A percentile compares a stretch with the other conserved stretches of the same genome.
These are phyloP conservation scores for Trichoderma asperelloides DNA, from an alignment of 495 filamentous ascomycete genomes.

Conservation along the genomic window DNA sequence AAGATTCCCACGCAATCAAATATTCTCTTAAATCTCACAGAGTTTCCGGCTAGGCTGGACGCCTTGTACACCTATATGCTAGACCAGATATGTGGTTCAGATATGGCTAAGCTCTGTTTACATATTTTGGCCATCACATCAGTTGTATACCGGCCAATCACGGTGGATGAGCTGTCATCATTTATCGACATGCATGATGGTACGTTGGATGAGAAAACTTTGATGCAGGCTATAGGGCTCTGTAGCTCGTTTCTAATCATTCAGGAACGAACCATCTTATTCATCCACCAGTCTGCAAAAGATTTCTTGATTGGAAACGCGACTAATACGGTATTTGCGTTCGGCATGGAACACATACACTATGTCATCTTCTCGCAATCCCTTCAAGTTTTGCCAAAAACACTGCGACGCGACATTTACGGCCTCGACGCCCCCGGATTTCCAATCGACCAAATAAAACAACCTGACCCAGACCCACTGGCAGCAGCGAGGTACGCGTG, in stretches of 20 bases:
- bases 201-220: not conserved
- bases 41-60: conserved; percentile 12
- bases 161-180: conserved; percentile 13
- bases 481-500: conserved; percentile 26
- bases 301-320: conserved; percentile 23
- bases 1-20: not conserved
- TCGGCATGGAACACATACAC: conserved; percentile 17
- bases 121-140: conserved; percentile 11
- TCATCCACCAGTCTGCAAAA: conserved; percentile 38
- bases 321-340: conserved; percentile 14
- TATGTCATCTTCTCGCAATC: conserved; percentile 24
- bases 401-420: conserved; percentile 9
- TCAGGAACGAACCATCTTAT: conserved; percentile 19
- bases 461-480: conserved; percentile 21
- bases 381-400: conserved; percentile 15
- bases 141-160: conserved; percentile 15
- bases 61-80: conserved; percentile 17
- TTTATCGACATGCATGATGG: conserved; percentile 5
- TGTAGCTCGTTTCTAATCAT: conserved; percentile 28
- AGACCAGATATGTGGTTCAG: not conserved
- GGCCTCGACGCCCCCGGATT: not conserved
- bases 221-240: conserved; percentile 13
- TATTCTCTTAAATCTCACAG: not conserved
- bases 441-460: conserved; percentile 10
- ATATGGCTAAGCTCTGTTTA: conserved; percentile 9